Conservation (phyloP, 495 filamentous ascomycete genomes). For the Tuber borchii region DNA sequence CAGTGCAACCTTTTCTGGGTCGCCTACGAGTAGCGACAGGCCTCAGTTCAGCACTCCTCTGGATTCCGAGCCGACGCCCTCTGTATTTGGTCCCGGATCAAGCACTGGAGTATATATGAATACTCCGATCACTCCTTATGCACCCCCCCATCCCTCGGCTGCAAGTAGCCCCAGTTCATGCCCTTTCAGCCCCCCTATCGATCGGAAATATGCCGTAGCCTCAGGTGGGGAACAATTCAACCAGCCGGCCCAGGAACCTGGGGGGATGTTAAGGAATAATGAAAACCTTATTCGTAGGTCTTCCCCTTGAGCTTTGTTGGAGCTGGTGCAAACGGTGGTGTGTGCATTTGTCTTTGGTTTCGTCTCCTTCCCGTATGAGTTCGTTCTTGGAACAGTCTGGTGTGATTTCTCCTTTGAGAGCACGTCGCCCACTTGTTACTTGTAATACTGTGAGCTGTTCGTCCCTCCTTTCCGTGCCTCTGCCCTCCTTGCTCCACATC, state of each 20-base stretch:
- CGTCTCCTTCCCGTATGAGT: conserved; percentile 26
- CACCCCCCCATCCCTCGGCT: conserved; percentile 12
- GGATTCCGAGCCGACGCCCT: conserved; percentile 14
- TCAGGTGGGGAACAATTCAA: conserved; percentile 28
- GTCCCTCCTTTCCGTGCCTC: conserved; percentile 27
- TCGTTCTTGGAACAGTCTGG: conserved; percentile 31
- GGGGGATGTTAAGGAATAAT: conserved; percentile 16
- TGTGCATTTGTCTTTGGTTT: conserved; percentile 22
- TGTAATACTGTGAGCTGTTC: conserved; percentile 32
- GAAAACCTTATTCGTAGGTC: conserved; percentile 39
- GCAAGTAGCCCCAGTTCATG: conserved; percentile 15
- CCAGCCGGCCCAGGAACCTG: conserved; percentile 21
- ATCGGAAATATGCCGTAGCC: conserved; percentile 27
- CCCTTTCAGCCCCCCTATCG: conserved; percentile 31
- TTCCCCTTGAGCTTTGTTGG: conserved; percentile 30
- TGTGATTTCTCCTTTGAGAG: conserved; percentile 26
- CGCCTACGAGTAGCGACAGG: conserved; percentile 14
- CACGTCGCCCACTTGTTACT: conserved; percentile 17
- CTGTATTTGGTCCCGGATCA: conserved; percentile 29
- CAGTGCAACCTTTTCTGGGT: conserved; percentile 19
- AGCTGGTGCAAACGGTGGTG: conserved; percentile 3
- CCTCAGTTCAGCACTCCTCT: conserved; percentile 18
- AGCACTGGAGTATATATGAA: conserved; percentile 8
- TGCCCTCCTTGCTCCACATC: neutral
- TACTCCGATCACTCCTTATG: conserved; percentile 7